Evolutionary conservation across 805 yeast species (phyloP), one percentile per base, ranked within the genome.

Genomic region (Teunomyces kruisii): DNA sequence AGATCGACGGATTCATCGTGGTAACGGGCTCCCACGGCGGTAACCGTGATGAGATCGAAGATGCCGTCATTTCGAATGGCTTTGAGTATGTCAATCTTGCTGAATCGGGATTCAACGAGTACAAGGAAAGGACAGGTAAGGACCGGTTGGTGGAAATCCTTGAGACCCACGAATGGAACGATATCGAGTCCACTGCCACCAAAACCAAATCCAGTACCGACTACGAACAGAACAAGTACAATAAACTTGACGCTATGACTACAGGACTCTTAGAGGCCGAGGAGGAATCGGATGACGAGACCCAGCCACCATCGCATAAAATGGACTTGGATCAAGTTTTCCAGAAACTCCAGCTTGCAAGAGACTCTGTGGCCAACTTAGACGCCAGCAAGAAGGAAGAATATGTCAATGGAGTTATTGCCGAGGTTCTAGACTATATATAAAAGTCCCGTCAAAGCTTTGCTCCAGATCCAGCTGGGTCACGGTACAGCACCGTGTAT

Each of bases 141-240:
- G 68, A 64, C 31, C 55, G 84, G 46, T 44, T 79, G 2, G 50
- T 51, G 31, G 83, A 80, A 45, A 54, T 78, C 2, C 51, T 80
- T 4, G 78, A 80, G 40, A 64, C 77, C 1, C 73, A 77, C 46
- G 74, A 69, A 22, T 80, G 85, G 84, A 52, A 53, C 14, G 56
- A 55, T 29, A 45, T 58, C 37, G 59, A 59, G 3, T 4, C 43
- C 9, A 13, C 22, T 19, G 43, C 46, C 1, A 19, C 45, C 10
- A 40, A 45, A 10, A 30, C 33, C n/a, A 40, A 45, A 10, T 26
- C 33, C n/a, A 40, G 44, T 12, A 51, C 46, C 4, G 43, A 40
- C 6, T 64, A 65, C 50, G 51, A 56, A 14, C 33, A 49, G 14
- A 52, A 49, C 27, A 62, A 67, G 43, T 28, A 47, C 29, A 51